Conservation (phyloP, 192 early-diverging fungal species). For the Coemansia sp. region DNA sequence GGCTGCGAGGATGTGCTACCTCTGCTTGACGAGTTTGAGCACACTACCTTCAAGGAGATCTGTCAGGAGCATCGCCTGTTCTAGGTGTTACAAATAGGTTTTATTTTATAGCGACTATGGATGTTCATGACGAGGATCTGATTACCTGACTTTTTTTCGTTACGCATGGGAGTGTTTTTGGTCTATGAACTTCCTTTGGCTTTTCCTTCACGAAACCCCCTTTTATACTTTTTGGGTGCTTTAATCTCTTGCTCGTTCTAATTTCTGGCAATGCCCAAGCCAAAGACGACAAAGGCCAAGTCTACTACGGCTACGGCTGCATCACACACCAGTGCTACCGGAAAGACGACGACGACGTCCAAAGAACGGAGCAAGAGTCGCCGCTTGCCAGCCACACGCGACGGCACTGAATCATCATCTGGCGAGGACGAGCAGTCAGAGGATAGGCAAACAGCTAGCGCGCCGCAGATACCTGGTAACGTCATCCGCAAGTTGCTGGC, state of each 20-base stretch:
- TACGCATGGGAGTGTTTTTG: neutral
- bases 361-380: neutral
- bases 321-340: neutral
- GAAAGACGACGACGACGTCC: neutral
- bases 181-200: too few species aligned
- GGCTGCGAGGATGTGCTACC: constrained; percentile 60
- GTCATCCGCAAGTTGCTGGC: constrained; percentile 44
- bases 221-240: too few species aligned
- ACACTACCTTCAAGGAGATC: constrained; percentile 50
- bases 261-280: constrained; percentile 10
- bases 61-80: constrained; percentile 52
- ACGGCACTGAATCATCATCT: neutral
- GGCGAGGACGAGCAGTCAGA: neutral
- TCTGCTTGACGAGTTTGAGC: constrained; percentile 53
- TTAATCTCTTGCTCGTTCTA: too few species aligned
- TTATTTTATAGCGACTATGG: too few species aligned
- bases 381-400: neutral
- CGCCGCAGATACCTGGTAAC: constrained; percentile 36
- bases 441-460: neutral
- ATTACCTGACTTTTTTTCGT: neutral
- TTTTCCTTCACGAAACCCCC: too few species aligned
- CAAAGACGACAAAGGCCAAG: constrained; percentile 3
- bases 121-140: too few species aligned
- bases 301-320: neutral
- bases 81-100: neutral